Evolutionary conservation across 805 yeast genomes (phyloP).

Genomic region (Wickerhamiella hasegawae): DNA sequence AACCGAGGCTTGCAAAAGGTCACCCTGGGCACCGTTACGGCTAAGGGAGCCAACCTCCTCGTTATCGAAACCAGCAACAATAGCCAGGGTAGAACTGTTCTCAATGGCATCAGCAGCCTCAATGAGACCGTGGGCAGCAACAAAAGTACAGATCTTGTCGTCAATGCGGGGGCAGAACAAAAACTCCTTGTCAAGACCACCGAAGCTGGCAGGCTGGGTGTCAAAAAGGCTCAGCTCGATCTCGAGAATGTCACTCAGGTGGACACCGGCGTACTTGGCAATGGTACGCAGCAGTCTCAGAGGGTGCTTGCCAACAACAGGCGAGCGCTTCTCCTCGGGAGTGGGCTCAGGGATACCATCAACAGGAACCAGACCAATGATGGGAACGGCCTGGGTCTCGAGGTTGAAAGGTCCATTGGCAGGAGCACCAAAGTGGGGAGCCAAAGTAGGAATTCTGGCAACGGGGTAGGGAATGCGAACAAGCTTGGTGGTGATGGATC

Average conservation of each 20-base stretch:
- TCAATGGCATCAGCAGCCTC: slow-evolving; percentile 27
- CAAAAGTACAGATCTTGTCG: slow-evolving; percentile 67
- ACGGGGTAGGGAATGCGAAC: slow-evolving; percentile 29
- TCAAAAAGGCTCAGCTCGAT: slow-evolving; percentile 69
- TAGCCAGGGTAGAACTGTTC: slow-evolving; percentile 21
- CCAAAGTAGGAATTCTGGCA: slow-evolving; percentile 71
- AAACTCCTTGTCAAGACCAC: slow-evolving; percentile 66
- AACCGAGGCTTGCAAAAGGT: slow-evolving; percentile 48
- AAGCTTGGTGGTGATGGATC: slow-evolving; percentile 21
- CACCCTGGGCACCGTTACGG: slow-evolving; percentile 73
- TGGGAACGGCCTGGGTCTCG: slow-evolving; percentile 72
- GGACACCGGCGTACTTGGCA: slow-evolving; percentile 41
- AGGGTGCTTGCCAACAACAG: slow-evolving; percentile 53
- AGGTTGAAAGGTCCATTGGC: slow-evolving; percentile 55
- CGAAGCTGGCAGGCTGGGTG: slow-evolving; percentile 61
- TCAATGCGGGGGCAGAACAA: slow-evolving; percentile 72
- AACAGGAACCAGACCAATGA: slow-evolving; percentile 39
- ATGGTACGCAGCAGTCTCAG: slow-evolving; percentile 52
- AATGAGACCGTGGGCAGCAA: slow-evolving; percentile 49
- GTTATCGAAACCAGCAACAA: slow-evolving; percentile 57
- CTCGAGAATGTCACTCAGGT: slow-evolving; percentile 46
- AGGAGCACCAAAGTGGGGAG: slow-evolving; percentile 71
- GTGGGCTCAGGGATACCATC: slow-evolving; percentile 27
- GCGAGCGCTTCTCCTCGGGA: slow-evolving; percentile 49
- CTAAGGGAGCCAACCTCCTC: slow-evolving; percentile 76